Evolutionary conservation across 192 early-diverging fungal species (phyloP).

Genomic region (Coemansia sp.): DNA sequence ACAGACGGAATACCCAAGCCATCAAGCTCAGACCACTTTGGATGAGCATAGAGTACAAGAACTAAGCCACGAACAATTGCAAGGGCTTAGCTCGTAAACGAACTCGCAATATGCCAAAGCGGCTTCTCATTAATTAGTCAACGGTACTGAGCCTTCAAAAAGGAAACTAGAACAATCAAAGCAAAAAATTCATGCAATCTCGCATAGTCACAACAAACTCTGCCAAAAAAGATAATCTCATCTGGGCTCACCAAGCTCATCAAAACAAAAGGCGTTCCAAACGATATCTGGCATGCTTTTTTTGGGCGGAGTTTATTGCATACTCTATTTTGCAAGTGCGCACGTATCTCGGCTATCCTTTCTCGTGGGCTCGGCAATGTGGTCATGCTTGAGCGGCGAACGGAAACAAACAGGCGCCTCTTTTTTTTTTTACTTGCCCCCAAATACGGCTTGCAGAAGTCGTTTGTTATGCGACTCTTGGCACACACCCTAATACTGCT

Average conservation of each 20-base stretch:
- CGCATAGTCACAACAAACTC: not conserved
- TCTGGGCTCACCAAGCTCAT: not conserved
- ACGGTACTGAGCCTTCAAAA: not conserved
- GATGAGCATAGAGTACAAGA: not conserved
- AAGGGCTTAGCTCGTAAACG: not conserved
- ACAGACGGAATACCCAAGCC: not conserved
- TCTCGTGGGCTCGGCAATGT: not conserved
- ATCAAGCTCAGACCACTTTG: not conserved
- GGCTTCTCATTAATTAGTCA: constrained; percentile 3
- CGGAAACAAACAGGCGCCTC: not conserved
- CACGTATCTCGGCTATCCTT: not conserved
- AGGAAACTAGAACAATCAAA: not conserved
- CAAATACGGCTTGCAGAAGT: constrained; percentile 4
- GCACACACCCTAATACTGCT: not conserved
- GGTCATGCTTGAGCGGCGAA: not conserved
- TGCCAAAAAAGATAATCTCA: not conserved
- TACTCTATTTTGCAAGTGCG: not conserved
- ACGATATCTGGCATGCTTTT: not conserved
- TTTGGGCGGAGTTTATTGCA: not conserved
- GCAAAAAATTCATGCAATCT: not conserved
- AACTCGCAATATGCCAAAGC: constrained; percentile 5
- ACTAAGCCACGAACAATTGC: not conserved
- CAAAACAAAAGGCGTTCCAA: not conserved
- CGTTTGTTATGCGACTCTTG: not conserved
- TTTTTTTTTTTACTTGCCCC: not conserved